Conservation (phyloP, 1,139 yeast genomes). For the Spathaspora jeffriesii region DNA sequence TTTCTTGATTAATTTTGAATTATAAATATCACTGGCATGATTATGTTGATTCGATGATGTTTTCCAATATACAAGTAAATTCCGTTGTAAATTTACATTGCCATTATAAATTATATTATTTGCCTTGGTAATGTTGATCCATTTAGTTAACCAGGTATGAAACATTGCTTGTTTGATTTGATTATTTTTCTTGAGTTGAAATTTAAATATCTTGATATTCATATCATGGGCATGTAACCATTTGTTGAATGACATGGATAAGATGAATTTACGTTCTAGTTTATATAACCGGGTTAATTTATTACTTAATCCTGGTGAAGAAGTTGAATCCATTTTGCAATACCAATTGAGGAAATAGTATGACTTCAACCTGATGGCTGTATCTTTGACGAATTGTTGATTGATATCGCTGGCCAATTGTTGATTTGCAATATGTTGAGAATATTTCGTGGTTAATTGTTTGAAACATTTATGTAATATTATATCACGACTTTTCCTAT, state of each 20-base stretch:
- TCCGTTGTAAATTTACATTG: background rate
- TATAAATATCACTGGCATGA: slow-evolving; percentile 9
- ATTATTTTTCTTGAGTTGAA: slow-evolving; percentile 10
- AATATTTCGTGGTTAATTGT: background rate
- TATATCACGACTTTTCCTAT: background rate
- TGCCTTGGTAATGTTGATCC: slow-evolving; percentile 9
- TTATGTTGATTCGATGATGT: slow-evolving; percentile 2
- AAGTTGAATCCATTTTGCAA: slow-evolving; percentile 5
- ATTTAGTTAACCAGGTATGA: slow-evolving; percentile 17
- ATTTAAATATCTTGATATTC: slow-evolving; percentile 6
- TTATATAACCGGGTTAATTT: slow-evolving; percentile 12
- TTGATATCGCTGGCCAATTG: background rate
- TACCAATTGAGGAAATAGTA: slow-evolving; percentile 4
- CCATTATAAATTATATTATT: background rate
- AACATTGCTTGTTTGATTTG: slow-evolving; percentile 14
- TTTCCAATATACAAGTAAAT: slow-evolving; percentile 2
- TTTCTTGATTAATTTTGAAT: slow-evolving; percentile 13
- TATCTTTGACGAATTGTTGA: background rate
- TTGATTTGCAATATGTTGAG: background rate
- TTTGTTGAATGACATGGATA: slow-evolving; percentile 14
- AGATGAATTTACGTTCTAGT: slow-evolving; percentile 12
- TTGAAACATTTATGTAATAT: background rate
- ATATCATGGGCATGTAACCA: slow-evolving; percentile 16
- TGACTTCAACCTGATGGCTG: background rate
- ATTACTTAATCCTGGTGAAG: slow-evolving; percentile 9